Conservation (phyloP, 2,329 filamentous ascomycete species). For the Colletotrichum noveboracense region DNA sequence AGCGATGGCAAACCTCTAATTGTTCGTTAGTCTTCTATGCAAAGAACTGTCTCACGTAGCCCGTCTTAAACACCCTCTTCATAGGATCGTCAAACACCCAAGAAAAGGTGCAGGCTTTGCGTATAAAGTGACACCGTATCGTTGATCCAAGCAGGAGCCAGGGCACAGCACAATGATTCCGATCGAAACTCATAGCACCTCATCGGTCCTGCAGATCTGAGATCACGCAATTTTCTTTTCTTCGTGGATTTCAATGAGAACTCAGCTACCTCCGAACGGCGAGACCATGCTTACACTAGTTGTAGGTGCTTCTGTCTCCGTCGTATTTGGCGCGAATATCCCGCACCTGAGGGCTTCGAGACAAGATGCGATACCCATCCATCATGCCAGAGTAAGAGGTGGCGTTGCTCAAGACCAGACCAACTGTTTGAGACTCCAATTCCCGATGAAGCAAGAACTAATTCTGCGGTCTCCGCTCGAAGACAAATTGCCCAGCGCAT, state of each 20-base stretch:
- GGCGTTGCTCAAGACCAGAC: fast-evolving
- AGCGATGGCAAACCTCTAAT: no score
- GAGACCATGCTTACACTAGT: not conserved
- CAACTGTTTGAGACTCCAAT: no score
- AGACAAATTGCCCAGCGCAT: no score
- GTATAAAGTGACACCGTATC: not conserved
- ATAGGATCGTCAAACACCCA: not conserved
- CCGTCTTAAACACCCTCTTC: not conserved
- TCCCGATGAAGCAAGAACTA: no score
- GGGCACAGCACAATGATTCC: not conserved
- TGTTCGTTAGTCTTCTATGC: no score
- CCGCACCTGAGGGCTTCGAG: fast-evolving
- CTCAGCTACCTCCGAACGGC: not conserved
- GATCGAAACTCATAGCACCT: not conserved
- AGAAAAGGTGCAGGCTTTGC: not conserved
- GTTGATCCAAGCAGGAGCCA: not conserved
- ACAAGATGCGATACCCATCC: no score
- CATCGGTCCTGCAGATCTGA: not conserved
- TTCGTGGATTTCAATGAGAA: not conserved
- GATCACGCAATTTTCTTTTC: fast-evolving
- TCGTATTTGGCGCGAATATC: fast-evolving
- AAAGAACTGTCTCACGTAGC: not conserved
- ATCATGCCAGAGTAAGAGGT: fast-evolving
- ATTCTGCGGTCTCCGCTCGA: no score
- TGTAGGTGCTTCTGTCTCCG: not conserved